Base-by-base conservation (phyloP, 2,329 filamentous ascomycete species). In the Dactylellina drechsleri region DNA sequence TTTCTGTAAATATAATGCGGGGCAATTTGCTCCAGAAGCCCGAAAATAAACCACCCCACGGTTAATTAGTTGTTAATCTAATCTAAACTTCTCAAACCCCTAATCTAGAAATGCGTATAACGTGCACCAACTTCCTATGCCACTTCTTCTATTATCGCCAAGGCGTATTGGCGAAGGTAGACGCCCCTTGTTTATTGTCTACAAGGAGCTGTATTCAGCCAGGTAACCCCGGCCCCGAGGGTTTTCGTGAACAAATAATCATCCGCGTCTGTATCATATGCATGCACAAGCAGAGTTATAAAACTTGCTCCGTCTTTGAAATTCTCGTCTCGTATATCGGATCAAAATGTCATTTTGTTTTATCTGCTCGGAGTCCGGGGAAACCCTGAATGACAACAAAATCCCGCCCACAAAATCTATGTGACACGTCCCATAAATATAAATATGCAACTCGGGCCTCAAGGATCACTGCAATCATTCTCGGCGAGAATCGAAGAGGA, bases 261-360 rank as follows among this genome's bases (percentile, higher is more conserved):
- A 1, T 36, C 31, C 10, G 31, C 26, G n/a, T 58, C 15, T 58
- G 54, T 31, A 28, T 43, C 23, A 23, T 20, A 8, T n/a, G 10
- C 20, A 28, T 68, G 43, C n/a, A n/a, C n/a, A 15, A 62, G 18
- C 26, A 61, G 31, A 36, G 31, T 43, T 26, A 23, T 20, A 8
- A 8, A 12, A 20, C 23, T 49, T 68, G 43, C 20, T 8, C n/a
- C 4, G 57, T 18, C 36, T 56, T 23, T 20, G 36, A 49, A 56
- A 50, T 47, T 43, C 13, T 61, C 70, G 50, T 62, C 61, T 57
- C 56, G 66, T 74, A 67, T 74, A 74, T 74, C 62, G 66, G 70
- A 74, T 74, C 61, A 58, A 66, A 52, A 43, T 47, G 62, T 40
- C 47, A 56, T 61, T 36, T 8, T 65, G 4, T 47, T 47, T 18